Evolutionary conservation across 441 rosid species (phyloP).

Genomic region (Aquilaria agallochum): DNA sequence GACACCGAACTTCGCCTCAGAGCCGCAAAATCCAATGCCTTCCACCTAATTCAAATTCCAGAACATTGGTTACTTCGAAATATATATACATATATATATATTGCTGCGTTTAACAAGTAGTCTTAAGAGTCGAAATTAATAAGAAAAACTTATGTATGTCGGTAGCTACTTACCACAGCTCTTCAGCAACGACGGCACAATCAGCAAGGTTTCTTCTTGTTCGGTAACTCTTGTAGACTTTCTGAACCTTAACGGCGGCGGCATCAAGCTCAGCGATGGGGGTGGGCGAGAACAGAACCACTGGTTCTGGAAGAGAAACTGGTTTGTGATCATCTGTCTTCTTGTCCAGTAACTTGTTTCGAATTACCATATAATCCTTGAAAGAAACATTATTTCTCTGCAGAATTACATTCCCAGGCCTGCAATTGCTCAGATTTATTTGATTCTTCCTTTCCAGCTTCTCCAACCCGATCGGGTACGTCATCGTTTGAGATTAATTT

Average conservation of each 20-base stretch:
- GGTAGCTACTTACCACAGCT: slow-evolving; percentile 44
- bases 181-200: slow-evolving; percentile 65
- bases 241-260: slow-evolving; percentile 66
- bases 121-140: too few relatives aligned
- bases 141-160: not conserved
- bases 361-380: slow-evolving; percentile 27
- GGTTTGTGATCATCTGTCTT: slow-evolving; percentile 12
- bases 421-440: slow-evolving; percentile 38
- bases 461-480: slow-evolving; percentile 16
- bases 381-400: slow-evolving; percentile 38
- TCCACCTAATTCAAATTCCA: slow-evolving; percentile 40
- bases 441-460: slow-evolving; percentile 29
- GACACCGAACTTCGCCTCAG: slow-evolving; percentile 43
- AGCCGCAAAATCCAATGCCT: slow-evolving; percentile 48
- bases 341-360: slow-evolving; percentile 17
- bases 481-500: slow-evolving; percentile 17
- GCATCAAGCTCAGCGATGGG: slow-evolving; percentile 73
- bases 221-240: slow-evolving; percentile 65
- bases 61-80: too few relatives aligned
- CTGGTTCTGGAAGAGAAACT: slow-evolving; percentile 43
- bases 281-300: slow-evolving; percentile 55
- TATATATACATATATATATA: too few relatives aligned
- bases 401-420: slow-evolving; percentile 41
- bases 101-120: too few relatives aligned
- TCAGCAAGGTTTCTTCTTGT: slow-evolving; percentile 70